phyloP scores from a whole-genome alignment of 1,284 basidiomycete species.

The Malassezia yamatoensis region DNA sequence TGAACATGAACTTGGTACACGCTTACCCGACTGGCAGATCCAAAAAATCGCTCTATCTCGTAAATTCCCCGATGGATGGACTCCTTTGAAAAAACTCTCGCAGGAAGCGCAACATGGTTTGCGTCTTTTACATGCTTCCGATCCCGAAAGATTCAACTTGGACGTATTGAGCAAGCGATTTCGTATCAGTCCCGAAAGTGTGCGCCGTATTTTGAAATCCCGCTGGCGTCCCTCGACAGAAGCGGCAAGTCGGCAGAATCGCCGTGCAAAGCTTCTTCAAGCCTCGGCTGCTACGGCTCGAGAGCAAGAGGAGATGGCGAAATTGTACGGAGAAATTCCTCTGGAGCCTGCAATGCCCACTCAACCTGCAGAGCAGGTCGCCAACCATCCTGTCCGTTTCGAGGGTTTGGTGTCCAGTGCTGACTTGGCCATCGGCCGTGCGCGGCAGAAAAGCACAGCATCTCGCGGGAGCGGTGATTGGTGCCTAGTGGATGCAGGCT shows the following conservation, averaged over 20 bases:
- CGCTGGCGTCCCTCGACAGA: constrained; percentile 5
- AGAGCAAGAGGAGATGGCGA: constrained; percentile 13
- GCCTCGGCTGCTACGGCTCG: neutral
- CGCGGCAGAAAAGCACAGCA: constrained; percentile 19
- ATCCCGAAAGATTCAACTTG: constrained; percentile 35
- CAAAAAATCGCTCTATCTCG: constrained; percentile 30
- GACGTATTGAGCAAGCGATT: constrained; percentile 28
- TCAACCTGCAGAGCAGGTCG: constrained; percentile 1
- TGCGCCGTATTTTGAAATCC: constrained; percentile 35
- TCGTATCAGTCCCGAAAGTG: constrained; percentile 32
- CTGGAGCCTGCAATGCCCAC: neutral
- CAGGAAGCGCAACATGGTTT: constrained; percentile 42
- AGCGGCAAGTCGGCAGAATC: constrained; percentile 13
- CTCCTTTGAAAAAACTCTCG: constrained; percentile 39
- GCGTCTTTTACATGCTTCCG: constrained; percentile 29
- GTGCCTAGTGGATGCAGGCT: constrained; percentile 45
- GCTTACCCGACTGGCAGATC: constrained; percentile 31
- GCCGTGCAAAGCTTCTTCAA: constrained; percentile 3
- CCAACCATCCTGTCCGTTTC: constrained; percentile 26
- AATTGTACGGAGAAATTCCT: constrained; percentile 3
- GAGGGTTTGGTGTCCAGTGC: constrained; percentile 36
- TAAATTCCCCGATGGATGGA: constrained; percentile 41
- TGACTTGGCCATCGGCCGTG: constrained; percentile 19
- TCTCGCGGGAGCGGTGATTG: constrained; percentile 43
- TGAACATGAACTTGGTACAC: constrained; percentile 30